Evolutionary conservation across 345 rosid species (phyloP), one percentile per base, ranked within the genome.

Genomic region (Populus ilicifolia): DNA sequence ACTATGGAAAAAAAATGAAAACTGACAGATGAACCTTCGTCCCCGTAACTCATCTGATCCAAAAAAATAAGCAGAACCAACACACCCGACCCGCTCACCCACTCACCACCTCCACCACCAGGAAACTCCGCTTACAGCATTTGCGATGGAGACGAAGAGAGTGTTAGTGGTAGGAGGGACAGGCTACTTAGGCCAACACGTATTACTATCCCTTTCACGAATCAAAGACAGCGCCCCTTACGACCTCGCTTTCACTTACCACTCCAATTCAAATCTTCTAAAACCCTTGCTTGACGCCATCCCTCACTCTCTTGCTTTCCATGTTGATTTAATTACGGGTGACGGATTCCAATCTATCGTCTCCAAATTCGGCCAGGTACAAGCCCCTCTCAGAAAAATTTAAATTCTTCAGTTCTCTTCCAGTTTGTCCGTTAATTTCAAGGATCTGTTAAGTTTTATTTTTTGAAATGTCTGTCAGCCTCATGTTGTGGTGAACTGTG

Each of bases 101-200:
- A 44, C 17, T 3, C 39, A 44, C 62, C 50, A 3, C 39, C 38
- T 25, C 12, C 33, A 21, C 63, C 2, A 6, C 14, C 43, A 30
- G 43, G 27, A 29, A 54, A n/a, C 50, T 46, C 50, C 50, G 16
- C 50, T 46, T 46, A 14, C 50, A 46, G 18, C 50, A 46, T 46
- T 14, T 46, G 14, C 8, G 38, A 76, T 54, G 74, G 70, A 64
- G 90, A 82, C 81, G 82, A 78, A 80, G 84, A 89, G 77, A 81
- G 89, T 92, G 72, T 33, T 95, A 85, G 86, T 95, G 50, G 90
- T 93, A 7, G 98, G 99, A 43, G 98, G 97, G 62, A 95, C 89
- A 0, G 99, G 99, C 10, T 95, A 95, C 88, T 76, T 95, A 81
- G 98, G 98, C 23, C 98, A 95, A 82, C 99, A 95, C 81, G 75